phyloP scores from a whole-genome alignment of 768 basidiomycete species.

The Lentinula boryana region DNA sequence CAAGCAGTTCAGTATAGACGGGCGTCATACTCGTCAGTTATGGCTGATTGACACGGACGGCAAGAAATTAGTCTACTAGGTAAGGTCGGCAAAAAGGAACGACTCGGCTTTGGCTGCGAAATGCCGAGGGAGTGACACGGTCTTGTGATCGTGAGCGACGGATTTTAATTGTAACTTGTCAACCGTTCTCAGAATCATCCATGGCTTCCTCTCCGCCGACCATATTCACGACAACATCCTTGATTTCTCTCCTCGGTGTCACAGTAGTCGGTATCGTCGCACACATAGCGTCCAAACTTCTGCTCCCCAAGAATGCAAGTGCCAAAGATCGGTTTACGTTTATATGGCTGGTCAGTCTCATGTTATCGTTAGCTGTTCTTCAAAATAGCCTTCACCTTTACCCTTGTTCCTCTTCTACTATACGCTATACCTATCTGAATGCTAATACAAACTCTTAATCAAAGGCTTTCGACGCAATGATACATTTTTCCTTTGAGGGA shows the following conservation, averaged over 20 bases:
- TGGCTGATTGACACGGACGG: no score
- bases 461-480: slow-evolving; percentile 75
- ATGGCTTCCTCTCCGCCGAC: slow-evolving; percentile 8
- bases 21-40: no score
- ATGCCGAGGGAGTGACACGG: not conserved
- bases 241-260: slow-evolving; percentile 59
- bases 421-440: not conserved
- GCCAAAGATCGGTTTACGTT: slow-evolving; percentile 67
- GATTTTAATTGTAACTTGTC: not conserved
- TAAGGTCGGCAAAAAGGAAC: no score
- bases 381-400: not conserved
- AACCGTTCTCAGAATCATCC: not conserved
- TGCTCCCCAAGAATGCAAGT: slow-evolving; percentile 58
- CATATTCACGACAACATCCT: slow-evolving; percentile 56
- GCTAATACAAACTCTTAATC: not conserved
- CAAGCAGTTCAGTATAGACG: no score
- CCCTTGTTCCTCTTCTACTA: not conserved
- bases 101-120: no score
- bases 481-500: slow-evolving; percentile 76
- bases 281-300: slow-evolving; percentile 41
- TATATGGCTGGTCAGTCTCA: slow-evolving; percentile 63
- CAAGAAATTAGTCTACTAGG: no score
- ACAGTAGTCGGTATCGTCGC: slow-evolving; percentile 44
- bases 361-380: not conserved
- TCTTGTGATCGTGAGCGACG: not conserved